Evolutionary conservation across 129 eudicot species (phyloP).

Genomic region (Escallonia herrerae): DNA sequence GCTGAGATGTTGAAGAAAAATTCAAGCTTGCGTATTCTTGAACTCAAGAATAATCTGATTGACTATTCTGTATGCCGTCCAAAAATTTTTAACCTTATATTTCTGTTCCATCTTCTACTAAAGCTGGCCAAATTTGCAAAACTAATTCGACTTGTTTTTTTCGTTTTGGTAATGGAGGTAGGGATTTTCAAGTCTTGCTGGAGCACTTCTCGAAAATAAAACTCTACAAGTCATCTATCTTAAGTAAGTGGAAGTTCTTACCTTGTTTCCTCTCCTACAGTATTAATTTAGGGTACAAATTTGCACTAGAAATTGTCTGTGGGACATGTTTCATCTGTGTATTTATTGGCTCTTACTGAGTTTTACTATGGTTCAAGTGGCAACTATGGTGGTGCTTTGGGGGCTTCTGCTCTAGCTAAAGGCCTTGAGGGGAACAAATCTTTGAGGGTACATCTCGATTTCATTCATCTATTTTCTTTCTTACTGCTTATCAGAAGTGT

Average conservation of each 20-base stretch:
- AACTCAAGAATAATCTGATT: constrained; percentile 85
- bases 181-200: constrained; percentile 97
- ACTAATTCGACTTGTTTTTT: constrained; percentile 17
- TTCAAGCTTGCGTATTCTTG: constrained; percentile 68
- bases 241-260: constrained; percentile 47
- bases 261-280: background rate
- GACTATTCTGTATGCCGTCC: constrained; percentile 83
- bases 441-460: constrained; percentile 53
- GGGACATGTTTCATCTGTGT: background rate
- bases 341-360: background rate
- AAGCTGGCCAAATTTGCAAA: background rate
- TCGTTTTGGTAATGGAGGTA: constrained; percentile 50
- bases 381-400: constrained; percentile 94
- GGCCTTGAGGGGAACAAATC: constrained; percentile 93
- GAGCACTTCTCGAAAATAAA: constrained; percentile 73
- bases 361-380: constrained; percentile 51
- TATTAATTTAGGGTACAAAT: background rate
- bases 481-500: constrained; percentile 5
- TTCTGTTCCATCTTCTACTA: background rate
- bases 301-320: background rate
- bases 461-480: background rate
- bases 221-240: constrained; percentile 50
- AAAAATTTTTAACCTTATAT: constrained; percentile 1
- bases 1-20: constrained; percentile 89
- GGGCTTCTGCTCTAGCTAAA: constrained; percentile 82